phyloP scores from a whole-genome alignment of 192 early-diverging fungal genomes.

The Obelidium mucronatum region DNA sequence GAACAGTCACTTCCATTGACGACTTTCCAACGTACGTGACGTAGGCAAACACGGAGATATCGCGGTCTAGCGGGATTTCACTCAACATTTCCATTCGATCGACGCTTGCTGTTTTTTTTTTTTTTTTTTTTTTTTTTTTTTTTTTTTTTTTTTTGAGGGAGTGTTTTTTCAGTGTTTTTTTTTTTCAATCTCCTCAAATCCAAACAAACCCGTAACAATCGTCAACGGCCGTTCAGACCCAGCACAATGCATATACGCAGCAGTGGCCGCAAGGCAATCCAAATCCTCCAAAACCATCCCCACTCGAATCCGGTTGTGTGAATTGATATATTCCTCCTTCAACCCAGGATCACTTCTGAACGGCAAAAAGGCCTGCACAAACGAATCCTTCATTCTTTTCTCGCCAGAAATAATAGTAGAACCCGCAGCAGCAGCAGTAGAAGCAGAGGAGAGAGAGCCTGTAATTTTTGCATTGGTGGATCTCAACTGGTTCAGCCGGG shows the following conservation, averaged over 20 bases:
- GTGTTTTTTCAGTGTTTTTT: slow-evolving; percentile 28
- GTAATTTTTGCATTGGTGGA: background rate
- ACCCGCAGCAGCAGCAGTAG: background rate
- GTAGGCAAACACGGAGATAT: slow-evolving; percentile 81
- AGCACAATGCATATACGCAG: slow-evolving; percentile 79
- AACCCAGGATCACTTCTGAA: slow-evolving; percentile 78
- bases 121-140: too few species aligned
- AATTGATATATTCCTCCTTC: slow-evolving; percentile 82
- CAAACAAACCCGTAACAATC: too few species aligned
- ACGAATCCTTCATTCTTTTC: slow-evolving; percentile 51
- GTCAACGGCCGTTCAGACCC: slow-evolving; percentile 66
- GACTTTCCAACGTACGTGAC: slow-evolving; percentile 86
- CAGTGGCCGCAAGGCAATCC: slow-evolving; percentile 83
- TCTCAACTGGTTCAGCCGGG: background rate
- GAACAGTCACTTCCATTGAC: slow-evolving; percentile 79
- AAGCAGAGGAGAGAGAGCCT: background rate
- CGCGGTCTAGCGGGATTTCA: slow-evolving; percentile 65
- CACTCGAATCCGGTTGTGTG: slow-evolving; percentile 58
- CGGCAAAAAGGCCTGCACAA: slow-evolving; percentile 78
- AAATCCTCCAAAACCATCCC: slow-evolving; percentile 80
- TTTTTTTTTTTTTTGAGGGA: too few species aligned
- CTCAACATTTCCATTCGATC: slow-evolving; percentile 84
- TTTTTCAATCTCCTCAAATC: too few species aligned
- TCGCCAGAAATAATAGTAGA: background rate
- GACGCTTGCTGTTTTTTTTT: slow-evolving; percentile 77